These are phyloP conservation scores for Beauveria medogensis DNA, from an alignment of 2,329 filamentous ascomycete species.

Conservation along the genomic window DNA sequence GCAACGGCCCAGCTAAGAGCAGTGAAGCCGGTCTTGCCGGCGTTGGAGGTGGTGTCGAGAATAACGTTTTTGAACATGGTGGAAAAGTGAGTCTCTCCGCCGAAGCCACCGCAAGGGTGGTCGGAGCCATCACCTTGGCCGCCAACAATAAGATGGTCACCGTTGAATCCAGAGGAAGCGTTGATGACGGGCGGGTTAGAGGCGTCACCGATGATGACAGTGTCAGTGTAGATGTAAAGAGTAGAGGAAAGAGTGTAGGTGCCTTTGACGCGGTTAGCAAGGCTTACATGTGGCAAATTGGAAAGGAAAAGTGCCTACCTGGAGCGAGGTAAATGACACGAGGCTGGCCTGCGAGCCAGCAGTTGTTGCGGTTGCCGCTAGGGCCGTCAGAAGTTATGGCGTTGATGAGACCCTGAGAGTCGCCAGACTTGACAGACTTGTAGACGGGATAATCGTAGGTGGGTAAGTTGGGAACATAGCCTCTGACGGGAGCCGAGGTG, in stretches of 20 bases:
- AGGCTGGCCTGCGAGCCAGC: constrained; percentile 15
- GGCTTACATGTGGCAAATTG: background rate
- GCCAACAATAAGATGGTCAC: constrained; percentile 25
- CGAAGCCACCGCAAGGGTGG: constrained; percentile 13
- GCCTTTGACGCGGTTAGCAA: constrained; percentile 7
- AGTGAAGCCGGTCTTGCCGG: constrained; percentile 12
- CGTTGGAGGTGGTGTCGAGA: constrained; percentile 15
- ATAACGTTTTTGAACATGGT: constrained; percentile 17
- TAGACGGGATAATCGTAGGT: constrained; percentile 16
- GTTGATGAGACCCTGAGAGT: constrained; percentile 4
- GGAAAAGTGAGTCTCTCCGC: constrained; percentile 17
- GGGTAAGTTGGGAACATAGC: constrained; percentile 14
- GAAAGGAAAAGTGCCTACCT: background rate
- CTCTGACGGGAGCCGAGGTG: constrained; percentile 14
- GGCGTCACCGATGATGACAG: constrained; percentile 75
- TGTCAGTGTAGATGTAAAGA: constrained; percentile 36
- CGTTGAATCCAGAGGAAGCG: constrained; percentile 57
- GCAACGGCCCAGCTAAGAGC: constrained; percentile 16
- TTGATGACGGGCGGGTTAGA: constrained; percentile 61
- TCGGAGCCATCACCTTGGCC: constrained; percentile 13
- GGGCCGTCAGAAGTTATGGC: constrained; percentile 11
- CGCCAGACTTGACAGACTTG: constrained; percentile 11
- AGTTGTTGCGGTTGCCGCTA: constrained; percentile 14
- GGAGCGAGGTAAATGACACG: constrained; percentile 16
- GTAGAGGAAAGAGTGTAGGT: constrained; percentile 14